Percentiles rank a stretch among this genome's conserved stretches.
Evolutionary conservation across 2,329 filamentous ascomycete species (phyloP).

Genomic region (Rhynchosporium graminicola): DNA sequence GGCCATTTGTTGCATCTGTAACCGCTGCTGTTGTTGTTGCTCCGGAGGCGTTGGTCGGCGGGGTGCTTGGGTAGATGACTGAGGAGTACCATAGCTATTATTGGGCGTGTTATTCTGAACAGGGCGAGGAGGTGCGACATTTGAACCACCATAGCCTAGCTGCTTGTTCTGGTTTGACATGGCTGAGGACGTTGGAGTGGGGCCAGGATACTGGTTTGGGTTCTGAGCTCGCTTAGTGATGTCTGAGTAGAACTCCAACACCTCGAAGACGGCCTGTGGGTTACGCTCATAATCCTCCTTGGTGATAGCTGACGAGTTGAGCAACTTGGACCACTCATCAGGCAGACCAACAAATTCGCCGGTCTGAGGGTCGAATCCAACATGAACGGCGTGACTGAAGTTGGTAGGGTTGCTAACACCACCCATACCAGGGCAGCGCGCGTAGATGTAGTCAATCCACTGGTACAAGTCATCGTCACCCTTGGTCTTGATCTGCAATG

Average conservation of each 20-base stretch:
- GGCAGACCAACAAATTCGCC: constrained; percentile 94
- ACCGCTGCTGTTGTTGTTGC: constrained; percentile 52
- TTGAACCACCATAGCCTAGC: constrained; percentile 58
- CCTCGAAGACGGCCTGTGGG: constrained; percentile 80
- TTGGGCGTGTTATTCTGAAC: constrained; percentile 52
- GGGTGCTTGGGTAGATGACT: constrained; percentile 38
- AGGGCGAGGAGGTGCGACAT: constrained; percentile 69
- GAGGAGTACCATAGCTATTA: constrained; percentile 43
- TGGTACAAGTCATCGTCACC: constrained; percentile 96
- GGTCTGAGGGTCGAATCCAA: constrained; percentile 93
- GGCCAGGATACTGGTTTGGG: constrained; percentile 65
- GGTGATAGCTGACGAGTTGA: constrained; percentile 95
- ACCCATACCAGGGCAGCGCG: constrained; percentile 94
- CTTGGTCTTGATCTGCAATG: constrained; percentile 90
- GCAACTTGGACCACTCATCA: constrained; percentile 93
- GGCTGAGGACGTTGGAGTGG: constrained; percentile 65
- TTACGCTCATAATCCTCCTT: constrained; percentile 99
- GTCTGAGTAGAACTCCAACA: constrained; percentile 82
- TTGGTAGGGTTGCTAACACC: constrained; percentile 98
- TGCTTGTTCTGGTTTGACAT: constrained; percentile 61
- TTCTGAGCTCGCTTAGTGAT: constrained; percentile 76
- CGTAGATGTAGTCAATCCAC: constrained; percentile 98
- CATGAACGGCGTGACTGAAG: constrained; percentile 95
- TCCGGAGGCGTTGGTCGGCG: constrained; percentile 50
- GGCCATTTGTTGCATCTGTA: constrained; percentile 59